Evolutionary conservation across 23 red algal species (phyloP).

Genomic region (Gracilaria domingensis): DNA sequence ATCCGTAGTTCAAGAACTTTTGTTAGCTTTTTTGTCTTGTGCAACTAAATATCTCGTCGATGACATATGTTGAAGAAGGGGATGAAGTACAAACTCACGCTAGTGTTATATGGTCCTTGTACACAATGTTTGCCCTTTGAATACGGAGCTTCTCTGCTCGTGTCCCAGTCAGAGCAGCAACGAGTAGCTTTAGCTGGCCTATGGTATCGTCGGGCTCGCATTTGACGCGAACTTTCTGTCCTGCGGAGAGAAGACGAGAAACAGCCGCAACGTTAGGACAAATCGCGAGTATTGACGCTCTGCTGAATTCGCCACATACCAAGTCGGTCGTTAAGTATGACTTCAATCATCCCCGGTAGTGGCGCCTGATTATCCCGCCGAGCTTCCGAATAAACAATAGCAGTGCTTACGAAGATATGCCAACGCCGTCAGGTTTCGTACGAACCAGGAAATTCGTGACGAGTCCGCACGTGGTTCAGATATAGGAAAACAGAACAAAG

Average conservation of each 20-base stretch:
- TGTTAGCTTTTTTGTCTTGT: not conserved
- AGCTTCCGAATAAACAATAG: too few species aligned
- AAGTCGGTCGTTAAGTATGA: conserved; percentile 72
- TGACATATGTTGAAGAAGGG: not conserved
- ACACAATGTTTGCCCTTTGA: conserved; percentile 87
- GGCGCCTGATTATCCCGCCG: too few species aligned
- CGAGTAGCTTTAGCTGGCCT: conserved; percentile 80
- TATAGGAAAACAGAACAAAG: too few species aligned
- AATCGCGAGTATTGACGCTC: not conserved
- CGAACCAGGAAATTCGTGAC: too few species aligned
- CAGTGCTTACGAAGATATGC: too few species aligned
- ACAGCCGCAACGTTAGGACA: not conserved
- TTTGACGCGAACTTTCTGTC: conserved; percentile 76
- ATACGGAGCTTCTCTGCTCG: conserved; percentile 86
- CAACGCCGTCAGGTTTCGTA: too few species aligned
- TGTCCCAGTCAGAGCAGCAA: conserved; percentile 88
- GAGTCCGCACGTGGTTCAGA: too few species aligned
- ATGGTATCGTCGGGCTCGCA: conserved; percentile 95
- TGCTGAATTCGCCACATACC: conserved; percentile 51
- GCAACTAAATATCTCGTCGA: not conserved
- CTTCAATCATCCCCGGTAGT: conserved; percentile 64
- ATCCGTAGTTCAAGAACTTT: not conserved
- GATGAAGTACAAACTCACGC: conserved; percentile 54
- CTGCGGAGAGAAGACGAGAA: conserved; percentile 15
- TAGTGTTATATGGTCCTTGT: conserved; percentile 89